Base-by-base conservation (phyloP, 2,329 filamentous ascomycete genomes). In the Zopfia rhizophila region DNA sequence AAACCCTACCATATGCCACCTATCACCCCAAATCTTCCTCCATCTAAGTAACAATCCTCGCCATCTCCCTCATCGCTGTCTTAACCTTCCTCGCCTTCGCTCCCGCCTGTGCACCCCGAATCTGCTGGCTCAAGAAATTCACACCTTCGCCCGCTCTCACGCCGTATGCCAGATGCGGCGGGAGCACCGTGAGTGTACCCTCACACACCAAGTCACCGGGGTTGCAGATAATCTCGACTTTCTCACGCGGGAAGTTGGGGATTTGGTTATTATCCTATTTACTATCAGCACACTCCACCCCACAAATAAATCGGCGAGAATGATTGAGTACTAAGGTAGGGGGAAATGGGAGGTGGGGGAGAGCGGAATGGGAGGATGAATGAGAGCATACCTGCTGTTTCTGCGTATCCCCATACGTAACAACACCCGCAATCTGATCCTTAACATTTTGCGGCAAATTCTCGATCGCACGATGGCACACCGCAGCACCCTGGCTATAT, bases 191-290 rank as follows among this genome's bases (percentile, higher is more conserved):
- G 16, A 74, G 57, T 0, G 75, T 76, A 23, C 79, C 76, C 3
- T 62, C 41, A 47, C 81, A 84, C 5, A 84, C 80, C 7, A 75
- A 66, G 52, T 84, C 81, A 0, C 77, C 80, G 3, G 52, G 32
- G 21, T 78, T 74, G 48, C 81, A 83, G 25, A 78, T 75, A 14
- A 79, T 76, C 55, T 78, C 72, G 3, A 73, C 70, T 55, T 80
- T 75, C 2, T 65, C 66, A 35, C 66, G 55, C n/a, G 72, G 69
- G 53, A 75, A 77, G 19, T 62, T 56, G 5, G 68, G 52, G n/a
- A 78, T 67, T 51, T 75, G 70, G 22, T 67, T 63, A 7, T 72
- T 69, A 33, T 74, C 63, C 48, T 71, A 49, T 14, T 43, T 45
- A 45, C 30, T 30, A 18, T 16, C 12, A 22, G n/a, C 7, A 4